phyloP scores from a whole-genome alignment of 768 basidiomycete species.

The Epithele typhae region DNA sequence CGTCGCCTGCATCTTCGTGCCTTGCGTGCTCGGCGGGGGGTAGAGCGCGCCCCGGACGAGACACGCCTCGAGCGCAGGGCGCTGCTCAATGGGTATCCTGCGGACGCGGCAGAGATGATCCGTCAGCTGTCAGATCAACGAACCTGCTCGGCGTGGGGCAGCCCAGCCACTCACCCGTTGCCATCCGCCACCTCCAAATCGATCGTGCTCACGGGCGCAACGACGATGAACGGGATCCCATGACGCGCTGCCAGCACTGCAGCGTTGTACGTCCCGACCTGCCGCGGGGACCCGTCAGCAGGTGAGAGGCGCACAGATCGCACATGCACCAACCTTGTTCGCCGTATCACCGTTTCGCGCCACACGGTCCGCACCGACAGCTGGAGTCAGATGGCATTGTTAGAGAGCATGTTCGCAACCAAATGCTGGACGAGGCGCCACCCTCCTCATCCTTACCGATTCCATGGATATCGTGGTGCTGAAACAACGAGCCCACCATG shows the following conservation, averaged over 20 bases:
- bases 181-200: conserved; percentile 79
- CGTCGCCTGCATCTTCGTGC: conserved; percentile 59
- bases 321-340: conserved; percentile 61
- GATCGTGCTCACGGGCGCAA: conserved; percentile 89
- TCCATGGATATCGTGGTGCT: conserved; percentile 78
- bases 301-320: background rate
- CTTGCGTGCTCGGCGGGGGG: conserved; percentile 38
- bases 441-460: conserved; percentile 73
- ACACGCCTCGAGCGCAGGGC: conserved; percentile 84
- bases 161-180: conserved; percentile 35
- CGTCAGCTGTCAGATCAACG: conserved; percentile 4
- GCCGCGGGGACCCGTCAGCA: background rate
- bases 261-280: conserved; percentile 95
- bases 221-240: conserved; percentile 86
- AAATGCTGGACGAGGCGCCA: too few species aligned
- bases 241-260: conserved; percentile 88
- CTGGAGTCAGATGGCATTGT: too few species aligned
- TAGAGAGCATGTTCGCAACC: too few species aligned
- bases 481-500: conserved; percentile 95
- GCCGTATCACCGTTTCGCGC: conserved; percentile 95
- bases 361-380: conserved; percentile 85
- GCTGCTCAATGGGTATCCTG: conserved; percentile 90
- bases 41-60: conserved; percentile 80
- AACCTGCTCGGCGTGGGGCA: too few species aligned
- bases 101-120: conserved; percentile 1